phyloP scores from a whole-genome alignment of 1,284 basidiomycete genomes.

The Rhodotorula sp. region DNA sequence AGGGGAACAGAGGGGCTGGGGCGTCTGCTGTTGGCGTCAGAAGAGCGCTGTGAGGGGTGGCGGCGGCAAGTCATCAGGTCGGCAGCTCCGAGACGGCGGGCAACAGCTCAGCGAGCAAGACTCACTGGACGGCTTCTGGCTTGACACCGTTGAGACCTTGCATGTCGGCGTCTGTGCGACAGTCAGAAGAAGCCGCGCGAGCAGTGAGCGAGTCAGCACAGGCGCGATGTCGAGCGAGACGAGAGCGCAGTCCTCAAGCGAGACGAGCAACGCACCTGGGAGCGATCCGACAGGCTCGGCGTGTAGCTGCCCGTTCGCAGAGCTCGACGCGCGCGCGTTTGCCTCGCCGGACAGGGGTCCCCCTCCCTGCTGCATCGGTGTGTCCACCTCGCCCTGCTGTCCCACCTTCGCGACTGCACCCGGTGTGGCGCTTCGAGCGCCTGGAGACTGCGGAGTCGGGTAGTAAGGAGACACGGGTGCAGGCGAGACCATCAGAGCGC shows the following conservation, averaged over 20 bases:
- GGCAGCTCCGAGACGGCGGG: not conserved
- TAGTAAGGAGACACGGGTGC: not conserved
- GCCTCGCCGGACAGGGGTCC: not conserved
- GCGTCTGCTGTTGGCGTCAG: not conserved
- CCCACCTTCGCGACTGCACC: not conserved
- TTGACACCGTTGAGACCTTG: no score
- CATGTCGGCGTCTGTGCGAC: no score
- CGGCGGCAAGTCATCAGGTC: not conserved
- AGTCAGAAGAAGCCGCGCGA: not conserved
- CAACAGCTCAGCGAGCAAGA: not conserved
- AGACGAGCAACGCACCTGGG: not conserved
- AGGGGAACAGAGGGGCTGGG: not conserved
- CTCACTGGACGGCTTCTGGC: not conserved
- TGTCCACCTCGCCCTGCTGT: not conserved
- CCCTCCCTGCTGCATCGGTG: not conserved
- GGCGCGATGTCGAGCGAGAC: not conserved
- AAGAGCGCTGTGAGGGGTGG: not conserved
- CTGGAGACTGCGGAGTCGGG: slow-evolving; percentile 3
- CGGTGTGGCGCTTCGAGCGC: not conserved
- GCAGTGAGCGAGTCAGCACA: not conserved
- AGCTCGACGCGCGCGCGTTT: not conserved
- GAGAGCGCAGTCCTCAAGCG: not conserved
- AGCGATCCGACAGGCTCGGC: not conserved
- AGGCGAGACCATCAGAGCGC: not conserved
- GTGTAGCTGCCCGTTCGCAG: not conserved